A percentile compares a stretch with the other conserved stretches of the same genome.
Evolutionary conservation across 1,139 yeast species (phyloP).

Genomic region (Zygoascus hellenicus): DNA sequence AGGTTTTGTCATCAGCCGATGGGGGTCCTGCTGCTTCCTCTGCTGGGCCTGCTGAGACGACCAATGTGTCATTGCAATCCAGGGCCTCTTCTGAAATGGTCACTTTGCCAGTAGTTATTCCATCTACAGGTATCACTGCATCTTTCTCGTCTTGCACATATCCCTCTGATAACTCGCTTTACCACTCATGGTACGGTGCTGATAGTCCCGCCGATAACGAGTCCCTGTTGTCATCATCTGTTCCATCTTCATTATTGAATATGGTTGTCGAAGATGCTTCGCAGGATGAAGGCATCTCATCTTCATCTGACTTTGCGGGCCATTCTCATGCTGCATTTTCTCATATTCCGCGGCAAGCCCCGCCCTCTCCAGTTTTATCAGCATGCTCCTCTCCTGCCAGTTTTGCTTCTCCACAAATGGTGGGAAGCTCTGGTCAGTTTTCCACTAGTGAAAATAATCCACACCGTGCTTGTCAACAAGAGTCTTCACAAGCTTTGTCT

Average conservation of each 20-base stretch:
- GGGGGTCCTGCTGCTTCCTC: neutral
- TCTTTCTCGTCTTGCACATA: slow-evolving; percentile 1
- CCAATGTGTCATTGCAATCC: neutral
- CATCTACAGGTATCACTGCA: neutral
- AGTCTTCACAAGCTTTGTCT: slow-evolving; percentile 4
- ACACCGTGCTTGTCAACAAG: neutral
- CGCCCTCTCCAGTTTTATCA: neutral
- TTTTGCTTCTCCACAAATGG: slow-evolving; percentile 4
- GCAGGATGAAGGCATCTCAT: slow-evolving; percentile 8
- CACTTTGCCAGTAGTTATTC: neutral
- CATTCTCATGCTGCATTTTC: neutral
- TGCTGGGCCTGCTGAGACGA: neutral
- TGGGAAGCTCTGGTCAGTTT: slow-evolving; percentile 8
- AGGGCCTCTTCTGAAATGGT: neutral
- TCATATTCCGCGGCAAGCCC: neutral
- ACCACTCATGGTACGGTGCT: slow-evolving; percentile 4
- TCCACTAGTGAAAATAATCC: neutral
- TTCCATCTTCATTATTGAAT: slow-evolving; percentile 1
- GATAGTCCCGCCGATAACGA: slow-evolving; percentile 6
- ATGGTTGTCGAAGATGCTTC: slow-evolving; percentile 5
- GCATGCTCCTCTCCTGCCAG: neutral
- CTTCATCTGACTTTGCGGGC: neutral
- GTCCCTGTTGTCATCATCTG: slow-evolving; percentile 5
- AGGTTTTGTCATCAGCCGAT: neutral
- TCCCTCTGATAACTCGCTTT: slow-evolving; percentile 5